phyloP scores from a whole-genome alignment of 306 rosid species.

The Hylodesmum podocarpum region DNA sequence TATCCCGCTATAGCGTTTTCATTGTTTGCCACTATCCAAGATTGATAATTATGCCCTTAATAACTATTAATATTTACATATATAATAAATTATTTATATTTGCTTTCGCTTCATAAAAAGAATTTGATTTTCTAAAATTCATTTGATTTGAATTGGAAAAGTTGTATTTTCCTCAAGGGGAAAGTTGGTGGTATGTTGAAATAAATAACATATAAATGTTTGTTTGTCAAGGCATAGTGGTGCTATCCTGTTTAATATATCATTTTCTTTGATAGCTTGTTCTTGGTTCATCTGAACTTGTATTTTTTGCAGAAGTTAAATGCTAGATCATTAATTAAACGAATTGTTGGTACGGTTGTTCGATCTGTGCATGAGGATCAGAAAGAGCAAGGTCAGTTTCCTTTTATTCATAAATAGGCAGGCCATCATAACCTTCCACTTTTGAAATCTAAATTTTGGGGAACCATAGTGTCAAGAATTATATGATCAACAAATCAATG shows the following conservation, averaged over 20 bases:
- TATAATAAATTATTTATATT: background rate
- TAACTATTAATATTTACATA: background rate
- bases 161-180: background rate
- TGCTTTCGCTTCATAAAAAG: background rate
- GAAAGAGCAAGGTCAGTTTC: slow-evolving; percentile 75
- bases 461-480: background rate
- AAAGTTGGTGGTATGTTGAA: background rate
- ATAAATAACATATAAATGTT: background rate
- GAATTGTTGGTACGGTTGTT: slow-evolving; percentile 93
- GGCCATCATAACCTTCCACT: slow-evolving; percentile 1
- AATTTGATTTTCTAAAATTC: background rate
- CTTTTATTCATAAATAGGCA: background rate
- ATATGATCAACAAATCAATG: background rate
- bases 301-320: slow-evolving; percentile 68
- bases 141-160: background rate
- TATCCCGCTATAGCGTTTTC: background rate
- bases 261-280: background rate
- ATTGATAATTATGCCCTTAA: background rate
- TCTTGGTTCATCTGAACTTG: slow-evolving; percentile 19
- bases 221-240: background rate
- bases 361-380: slow-evolving; percentile 93
- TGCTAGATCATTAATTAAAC: slow-evolving; percentile 76
- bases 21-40: background rate
- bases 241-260: background rate
- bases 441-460: background rate